Base-by-base conservation (phyloP, 768 basidiomycete genomes). In the Auriculariales sp. region DNA sequence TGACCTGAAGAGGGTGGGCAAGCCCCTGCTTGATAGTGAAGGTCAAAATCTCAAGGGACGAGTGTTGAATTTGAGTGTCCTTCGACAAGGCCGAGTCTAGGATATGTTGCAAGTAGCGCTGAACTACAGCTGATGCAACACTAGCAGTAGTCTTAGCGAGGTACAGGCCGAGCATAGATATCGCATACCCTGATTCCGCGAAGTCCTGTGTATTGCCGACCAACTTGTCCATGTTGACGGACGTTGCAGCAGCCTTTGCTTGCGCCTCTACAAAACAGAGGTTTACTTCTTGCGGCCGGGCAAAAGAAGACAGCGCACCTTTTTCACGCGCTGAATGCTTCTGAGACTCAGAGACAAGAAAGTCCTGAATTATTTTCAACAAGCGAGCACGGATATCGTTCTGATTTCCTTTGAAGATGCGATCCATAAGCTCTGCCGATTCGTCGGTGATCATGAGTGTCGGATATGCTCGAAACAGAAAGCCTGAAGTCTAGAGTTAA, bases 11-110 rank as follows among this genome's bases (percentile, higher is more conserved):
- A 0, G 95, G 95, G 65, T 98, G 93, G 4, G 91, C 89, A 47
- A 98, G 71, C 2, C 95, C 95, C 64, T 97, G 94, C 59, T 84
- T 90, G 54, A 98, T 80, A 0, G 92, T 94, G 58, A 95, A 94
- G 28, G 77, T 83, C 49, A 99, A 65, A 36, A 98, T 84, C 54
- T 98, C 93, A 47, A 97, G 75, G 5, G 93, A 94, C 19, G 83
- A 73, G 17, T 74, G 72, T 61, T 94, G 91, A 34, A 85, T 85
- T 48, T 76, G 76, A 2, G 69, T 54, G 55, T 83, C 74, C 48
- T 72, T 71, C 2, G 89, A 85, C 19, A 92, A 62, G 0, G 88
- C 85, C 0, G 91, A 85, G 1, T 82, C 73, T 32, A 97, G 66
- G 47, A 99, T 90, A 29, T 79, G 79, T 11, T 71, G 65, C 34